Evolutionary conservation across 352 stramenopile genomes (phyloP), one percentile per base, ranked within the genome.

Genomic region (Phytophthora tubulina): DNA sequence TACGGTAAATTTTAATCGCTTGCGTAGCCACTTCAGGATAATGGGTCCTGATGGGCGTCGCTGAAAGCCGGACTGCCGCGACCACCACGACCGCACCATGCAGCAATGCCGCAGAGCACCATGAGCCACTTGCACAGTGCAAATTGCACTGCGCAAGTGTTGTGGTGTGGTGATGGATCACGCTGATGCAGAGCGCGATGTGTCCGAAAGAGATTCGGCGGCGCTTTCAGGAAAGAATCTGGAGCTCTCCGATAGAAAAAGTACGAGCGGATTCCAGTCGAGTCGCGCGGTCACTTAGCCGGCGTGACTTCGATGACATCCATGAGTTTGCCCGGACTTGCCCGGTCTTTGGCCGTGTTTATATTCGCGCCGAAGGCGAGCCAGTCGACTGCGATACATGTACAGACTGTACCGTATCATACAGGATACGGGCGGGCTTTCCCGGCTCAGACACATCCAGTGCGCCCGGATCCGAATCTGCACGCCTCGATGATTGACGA

Each of bases 371-470:
- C 60, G 30, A 42, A 49, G 44, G 50, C 61, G 33, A 56, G 44
- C 39, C 60, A 60, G 49, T 58, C 39, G 21, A 27, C 21, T 27
- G 21, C 21, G 21, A 27, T 1, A 27, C 21, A 27, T 27, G 21
- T 27, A 27, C 21, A 27, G 21, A 27, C 21, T 27, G 21, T 27
- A 27, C 21, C 21, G 21, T 27, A 27, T 27, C 21, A 27, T 27
- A 27, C 21, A 27, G 21, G 21, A 27, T 27, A 27, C 1, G 21
- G 21, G 21, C 3, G 52, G 9, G 41, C 7, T 69, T 64, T 64
- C 59, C 68, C 54, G 61, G 48, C 54, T 75, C 63, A 72, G 50
- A 67, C 68, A 75, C 46, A 75, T 71, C 61, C 67, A 14, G 62
- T 63, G 51, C 31, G n/a, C 7, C 49, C 35, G 15, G 33, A 30